Conservation (phyloP, 306 rosid species). For the Vigna nakashimae region DNA sequence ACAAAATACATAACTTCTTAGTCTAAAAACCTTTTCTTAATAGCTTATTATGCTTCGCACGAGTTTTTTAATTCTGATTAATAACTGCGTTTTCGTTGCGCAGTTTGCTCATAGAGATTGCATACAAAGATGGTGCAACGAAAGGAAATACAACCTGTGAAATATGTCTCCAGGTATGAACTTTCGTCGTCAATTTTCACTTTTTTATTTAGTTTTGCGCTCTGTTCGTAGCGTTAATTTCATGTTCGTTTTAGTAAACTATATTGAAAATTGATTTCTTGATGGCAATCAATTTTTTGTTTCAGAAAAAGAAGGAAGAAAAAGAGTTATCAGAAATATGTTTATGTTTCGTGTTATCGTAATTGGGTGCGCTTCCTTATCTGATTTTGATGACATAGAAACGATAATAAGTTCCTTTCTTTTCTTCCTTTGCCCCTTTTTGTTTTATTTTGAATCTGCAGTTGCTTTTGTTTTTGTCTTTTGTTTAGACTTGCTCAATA, state of each 20-base stretch:
- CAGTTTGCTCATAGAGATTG: constrained; percentile 99
- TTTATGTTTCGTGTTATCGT: not conserved
- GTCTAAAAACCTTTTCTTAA: not conserved
- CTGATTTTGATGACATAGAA: constrained; percentile 43
- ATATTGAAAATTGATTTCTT: not conserved
- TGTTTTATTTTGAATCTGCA: constrained; percentile 32
- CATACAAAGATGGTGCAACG: constrained; percentile 93
- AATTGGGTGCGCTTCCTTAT: constrained; percentile 48
- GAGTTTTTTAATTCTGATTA: not conserved
- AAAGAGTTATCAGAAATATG: constrained; percentile 14
- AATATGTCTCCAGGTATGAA: constrained; percentile 88
- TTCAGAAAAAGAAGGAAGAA: not conserved
- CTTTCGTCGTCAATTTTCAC: constrained; percentile 10
- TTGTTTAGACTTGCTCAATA: constrained; percentile 33
- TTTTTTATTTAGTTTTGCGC: not conserved
- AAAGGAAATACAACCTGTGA: constrained; percentile 89
- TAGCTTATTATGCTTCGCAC: not conserved
- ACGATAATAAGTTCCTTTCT: constrained; percentile 37
- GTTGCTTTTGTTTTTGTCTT: constrained; percentile 44
- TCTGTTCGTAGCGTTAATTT: not conserved
- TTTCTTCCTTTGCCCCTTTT: constrained; percentile 19
- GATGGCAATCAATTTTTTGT: not conserved
- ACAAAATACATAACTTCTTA: constrained; percentile 4
- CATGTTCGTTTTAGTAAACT: constrained; percentile 20
- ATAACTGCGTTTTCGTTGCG: not conserved